Conservation (phyloP, 495 filamentous ascomycete genomes). For the Filosporella fistucella region DNA sequence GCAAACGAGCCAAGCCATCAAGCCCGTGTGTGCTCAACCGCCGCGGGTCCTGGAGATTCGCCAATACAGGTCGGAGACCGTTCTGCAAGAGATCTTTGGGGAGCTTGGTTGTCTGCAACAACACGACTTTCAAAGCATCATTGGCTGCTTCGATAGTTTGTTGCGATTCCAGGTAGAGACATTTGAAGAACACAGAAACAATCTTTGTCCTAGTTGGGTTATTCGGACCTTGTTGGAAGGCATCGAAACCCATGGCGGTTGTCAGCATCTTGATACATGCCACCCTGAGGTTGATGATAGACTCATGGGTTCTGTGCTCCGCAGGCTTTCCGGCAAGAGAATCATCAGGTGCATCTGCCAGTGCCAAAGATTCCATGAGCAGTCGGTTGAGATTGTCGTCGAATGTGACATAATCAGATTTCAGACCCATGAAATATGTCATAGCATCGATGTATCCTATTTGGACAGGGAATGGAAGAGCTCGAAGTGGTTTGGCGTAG, state of each 20-base stretch:
- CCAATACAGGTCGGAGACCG: constrained; percentile 88
- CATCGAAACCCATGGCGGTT: constrained; percentile 85
- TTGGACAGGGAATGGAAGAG: constrained; percentile 85
- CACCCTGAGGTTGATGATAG: constrained; percentile 86
- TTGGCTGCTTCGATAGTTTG: constrained; percentile 95
- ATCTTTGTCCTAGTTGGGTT: constrained; percentile 77
- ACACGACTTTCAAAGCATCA: constrained; percentile 75
- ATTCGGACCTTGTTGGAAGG: constrained; percentile 67
- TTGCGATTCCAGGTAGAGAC: constrained; percentile 82
- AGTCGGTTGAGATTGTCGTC: constrained; percentile 87
- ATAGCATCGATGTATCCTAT: constrained; percentile 98
- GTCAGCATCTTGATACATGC: constrained; percentile 91
- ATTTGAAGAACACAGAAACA: constrained; percentile 96
- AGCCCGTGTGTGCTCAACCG: constrained; percentile 84
- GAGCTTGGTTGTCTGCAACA: constrained; percentile 83
- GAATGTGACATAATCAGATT: constrained; percentile 80
- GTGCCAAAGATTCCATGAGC: constrained; percentile 84
- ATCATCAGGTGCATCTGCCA: constrained; percentile 93
- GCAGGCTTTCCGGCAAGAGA: constrained; percentile 74
- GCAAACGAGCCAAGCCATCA: constrained; percentile 82
- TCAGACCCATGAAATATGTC: constrained; percentile 83
- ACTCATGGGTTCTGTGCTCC: constrained; percentile 86
- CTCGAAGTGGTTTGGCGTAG: constrained; percentile 89
- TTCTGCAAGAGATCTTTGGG: constrained; percentile 94
- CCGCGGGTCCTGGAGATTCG: constrained; percentile 92